Percentiles rank a stretch among this genome's conserved stretches.
Conservation (phyloP, 2,329 filamentous ascomycete species). For the Rhinocladiella similis region DNA sequence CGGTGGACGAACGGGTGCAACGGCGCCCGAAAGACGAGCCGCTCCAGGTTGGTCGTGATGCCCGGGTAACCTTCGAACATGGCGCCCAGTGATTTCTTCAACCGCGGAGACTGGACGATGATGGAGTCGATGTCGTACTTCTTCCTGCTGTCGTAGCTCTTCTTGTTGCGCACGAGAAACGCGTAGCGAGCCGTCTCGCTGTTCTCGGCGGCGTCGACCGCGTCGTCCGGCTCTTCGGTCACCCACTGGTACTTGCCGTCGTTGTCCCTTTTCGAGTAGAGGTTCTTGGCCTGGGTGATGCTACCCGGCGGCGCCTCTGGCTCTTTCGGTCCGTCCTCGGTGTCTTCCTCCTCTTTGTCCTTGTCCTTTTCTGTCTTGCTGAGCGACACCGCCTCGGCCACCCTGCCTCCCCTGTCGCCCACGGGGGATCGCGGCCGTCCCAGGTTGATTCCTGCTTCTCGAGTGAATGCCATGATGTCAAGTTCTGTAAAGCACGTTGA, state of each 20-base stretch:
- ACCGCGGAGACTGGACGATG: constrained; percentile 61
- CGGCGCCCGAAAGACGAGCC: constrained; percentile 60
- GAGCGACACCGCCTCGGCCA: not conserved
- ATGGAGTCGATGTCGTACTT: constrained; percentile 63
- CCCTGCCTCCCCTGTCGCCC: not conserved
- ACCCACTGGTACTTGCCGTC: constrained; percentile 57
- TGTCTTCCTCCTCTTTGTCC: not conserved
- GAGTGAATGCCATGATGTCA: too few relatives aligned
- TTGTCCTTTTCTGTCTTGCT: constrained; percentile 2
- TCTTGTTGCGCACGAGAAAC: constrained; percentile 59
- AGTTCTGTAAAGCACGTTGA: too few relatives aligned
- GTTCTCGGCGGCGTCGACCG: constrained; percentile 60
- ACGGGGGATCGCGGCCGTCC: not conserved
- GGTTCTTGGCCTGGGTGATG: constrained; percentile 44
- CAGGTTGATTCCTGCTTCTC: too few relatives aligned
- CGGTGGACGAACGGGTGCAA: constrained; percentile 68
- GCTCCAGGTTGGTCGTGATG: constrained; percentile 59
- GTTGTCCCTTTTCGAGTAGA: constrained; percentile 55
- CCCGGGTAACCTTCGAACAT: constrained; percentile 62
- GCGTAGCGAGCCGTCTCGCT: constrained; percentile 63
- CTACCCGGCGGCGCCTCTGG: constrained; percentile 30
- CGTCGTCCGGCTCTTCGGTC: constrained; percentile 55
- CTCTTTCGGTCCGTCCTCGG: not conserved
- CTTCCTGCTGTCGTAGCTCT: constrained; percentile 59
- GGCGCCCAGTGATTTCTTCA: constrained; percentile 58